Evolutionary conservation across 345 rosid genomes (phyloP), one percentile per base, ranked within the genome.

Genomic region (Streptanthus diversifolius): DNA sequence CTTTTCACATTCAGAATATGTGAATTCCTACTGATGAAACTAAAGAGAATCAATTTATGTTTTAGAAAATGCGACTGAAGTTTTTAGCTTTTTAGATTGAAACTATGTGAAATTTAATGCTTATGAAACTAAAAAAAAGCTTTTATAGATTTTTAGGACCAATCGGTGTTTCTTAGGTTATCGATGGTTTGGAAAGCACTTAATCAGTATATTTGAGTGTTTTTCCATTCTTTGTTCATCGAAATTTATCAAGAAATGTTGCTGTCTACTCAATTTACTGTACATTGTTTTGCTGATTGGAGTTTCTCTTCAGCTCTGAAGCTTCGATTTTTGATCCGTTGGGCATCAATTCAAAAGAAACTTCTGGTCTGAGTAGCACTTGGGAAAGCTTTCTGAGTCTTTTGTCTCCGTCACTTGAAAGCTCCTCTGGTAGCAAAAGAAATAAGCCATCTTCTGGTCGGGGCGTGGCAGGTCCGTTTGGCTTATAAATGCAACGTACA

Each of bases 271-370:
- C 47, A 41, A 11, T 76, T 60, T 56, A 14, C 77, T 24, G 58
- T 60, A 30, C 39, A 75, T 51, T 55, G 57, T 72, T 10, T n/a
- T 77, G 52, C 66, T 84, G 77, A 78, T 80, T 84, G 55, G 45
- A 80, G 57, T 76, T 59, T 30, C 39, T 80, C 52, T 80, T 49
- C 90, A 89, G 96, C 75, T 68, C 53, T 47, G 81, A 87, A 41
- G 82, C 74, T 57, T 64, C 95, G 14, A 77, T 79, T 80, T 90
- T 91, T 77, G 90, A 91, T 84, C 96, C 99, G 10, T 74, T 95
- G 82, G 93, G 90, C 14, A 85, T 95, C 76, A 84, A 82, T 52
- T 81, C 87, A 70, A 83, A 81, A 53, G 86, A 37, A 47, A 69
- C 75, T 54, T 81, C 79, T 79, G 75, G 83, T 78, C 36, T 87